phyloP scores from a whole-genome alignment of 2,329 filamentous ascomycete species.

The Aquanectria penicillioides region DNA sequence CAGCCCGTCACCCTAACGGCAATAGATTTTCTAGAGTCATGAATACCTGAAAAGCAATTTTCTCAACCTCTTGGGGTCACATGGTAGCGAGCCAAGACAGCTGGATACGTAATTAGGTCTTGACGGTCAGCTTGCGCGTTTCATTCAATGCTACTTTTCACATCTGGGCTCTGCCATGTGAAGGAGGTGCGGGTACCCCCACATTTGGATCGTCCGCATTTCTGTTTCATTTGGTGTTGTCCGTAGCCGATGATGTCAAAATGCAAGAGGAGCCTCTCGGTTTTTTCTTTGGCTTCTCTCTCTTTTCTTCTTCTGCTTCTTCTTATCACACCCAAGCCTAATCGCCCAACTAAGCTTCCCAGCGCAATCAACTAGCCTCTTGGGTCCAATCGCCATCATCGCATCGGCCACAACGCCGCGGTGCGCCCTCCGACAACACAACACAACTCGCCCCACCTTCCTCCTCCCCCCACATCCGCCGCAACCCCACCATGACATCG shows the following conservation, averaged over 20 bases:
- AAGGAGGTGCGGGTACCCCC: conserved; percentile 2
- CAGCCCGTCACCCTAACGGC: conserved; percentile 30
- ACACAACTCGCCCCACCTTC: neutral
- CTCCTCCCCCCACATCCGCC: conserved; percentile 11
- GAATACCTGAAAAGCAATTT: conserved; percentile 16
- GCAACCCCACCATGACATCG: conserved; percentile 15
- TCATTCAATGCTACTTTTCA: neutral
- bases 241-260: neutral
- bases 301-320: too few species aligned
- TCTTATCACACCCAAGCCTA: too few species aligned
- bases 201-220: neutral
- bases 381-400: too few species aligned
- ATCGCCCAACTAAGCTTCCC: too few species aligned
- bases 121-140: too few species aligned
- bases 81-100: too few species aligned
- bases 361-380: too few species aligned
- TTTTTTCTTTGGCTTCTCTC: too few species aligned
- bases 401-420: too few species aligned
- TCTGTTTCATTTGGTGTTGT: neutral
- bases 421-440: neutral
- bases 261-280: neutral
- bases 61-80: neutral
- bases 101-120: too few species aligned
- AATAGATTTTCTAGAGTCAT: conserved; percentile 36
- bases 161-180: neutral